Evolutionary conservation across 768 basidiomycete species (phyloP), one percentile per base, ranked within the genome.

Genomic region (Termitomyces sp.): DNA sequence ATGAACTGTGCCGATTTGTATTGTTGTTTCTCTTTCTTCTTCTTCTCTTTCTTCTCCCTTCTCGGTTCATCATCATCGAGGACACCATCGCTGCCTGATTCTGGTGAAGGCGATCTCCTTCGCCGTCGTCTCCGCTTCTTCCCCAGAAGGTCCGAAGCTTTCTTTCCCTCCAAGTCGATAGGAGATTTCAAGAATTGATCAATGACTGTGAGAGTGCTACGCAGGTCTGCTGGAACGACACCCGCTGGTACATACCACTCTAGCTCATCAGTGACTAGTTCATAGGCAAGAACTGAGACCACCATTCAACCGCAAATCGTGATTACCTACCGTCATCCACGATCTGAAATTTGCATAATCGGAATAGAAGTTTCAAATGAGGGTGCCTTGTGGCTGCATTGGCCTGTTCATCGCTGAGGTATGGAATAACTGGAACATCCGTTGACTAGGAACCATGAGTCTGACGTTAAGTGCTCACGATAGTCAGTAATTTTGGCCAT

Each of bases 1-100:
- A 96, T 94, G 69, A 95, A 91, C 69, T 92, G 88, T 10, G 92
- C 92, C 7, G 88, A 91, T 70, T 93, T 94, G 78, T 90, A 94
- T 58, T 76, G 60, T 57, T 75, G 73, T 61, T 77, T 76, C 59
- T 80, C 76, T 60, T 88, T 90, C 55, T 73, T 76, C 73, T 85
- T 81, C 68, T 82, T 81, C 68, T 90, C 88, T 68, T 83, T 86
- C 63, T 75, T 77, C 70, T 81, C 84, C 69, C 69, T 68, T 66
- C 65, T 72, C 62, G 74, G 69, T 64, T 72, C 73, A 22, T 73
- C 73, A 26, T 68, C 72, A 44, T 66, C 69, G 2, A 69, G 68
- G 12, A 70, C 73, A 7, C 55, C 70, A 48, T 77, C 81, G 49
- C 71, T 77, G 18, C 77, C 83, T 44, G 80, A 74, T 54, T 64